Conservation (phyloP, 257 asterid genomes). For the Verbena officinalis region DNA sequence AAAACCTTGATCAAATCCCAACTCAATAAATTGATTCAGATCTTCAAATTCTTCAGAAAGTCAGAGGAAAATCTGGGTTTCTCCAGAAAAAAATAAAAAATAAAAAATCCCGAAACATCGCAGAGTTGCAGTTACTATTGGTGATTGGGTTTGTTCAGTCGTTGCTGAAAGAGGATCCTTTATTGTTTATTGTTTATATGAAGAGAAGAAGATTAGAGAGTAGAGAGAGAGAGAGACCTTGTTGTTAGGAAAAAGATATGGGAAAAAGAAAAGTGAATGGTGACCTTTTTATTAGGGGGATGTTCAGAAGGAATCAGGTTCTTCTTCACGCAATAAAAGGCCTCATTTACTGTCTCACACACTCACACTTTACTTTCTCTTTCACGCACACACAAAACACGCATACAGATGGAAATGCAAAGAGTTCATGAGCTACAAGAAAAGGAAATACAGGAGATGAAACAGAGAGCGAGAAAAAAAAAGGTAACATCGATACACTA, state of each 20-base stretch:
- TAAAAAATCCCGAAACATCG: background rate
- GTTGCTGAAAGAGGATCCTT: constrained; percentile 16
- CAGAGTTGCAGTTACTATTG: background rate
- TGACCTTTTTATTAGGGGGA: constrained; percentile 47
- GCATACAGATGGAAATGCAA: constrained; percentile 31
- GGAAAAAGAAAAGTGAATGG: constrained; percentile 39
- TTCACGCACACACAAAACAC: constrained; percentile 9
- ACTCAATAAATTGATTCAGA: constrained; percentile 22
- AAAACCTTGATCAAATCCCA: constrained; percentile 18
- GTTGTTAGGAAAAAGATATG: constrained; percentile 27
- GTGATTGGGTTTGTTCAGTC: constrained; percentile 20
- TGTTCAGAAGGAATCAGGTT: constrained; percentile 65
- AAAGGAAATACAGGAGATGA: constrained; percentile 8
- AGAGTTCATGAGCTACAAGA: background rate
- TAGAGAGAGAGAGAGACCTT: constrained; percentile 12
- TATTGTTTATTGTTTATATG: background rate
- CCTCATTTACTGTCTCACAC: constrained; percentile 15
- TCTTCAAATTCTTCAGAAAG: constrained; percentile 8
- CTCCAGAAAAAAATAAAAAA: background rate
- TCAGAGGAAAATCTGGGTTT: background rate
- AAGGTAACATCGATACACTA: constrained; percentile 12
- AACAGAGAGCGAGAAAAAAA: constrained; percentile 7
- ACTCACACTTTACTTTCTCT: constrained; percentile 1
- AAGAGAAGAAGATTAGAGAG: constrained; percentile 5
- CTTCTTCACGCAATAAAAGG: constrained; percentile 52